Evolutionary conservation across 495 filamentous ascomycete species (phyloP), one percentile per base, ranked within the genome.

Genomic region (Rusavskia elegans): DNA sequence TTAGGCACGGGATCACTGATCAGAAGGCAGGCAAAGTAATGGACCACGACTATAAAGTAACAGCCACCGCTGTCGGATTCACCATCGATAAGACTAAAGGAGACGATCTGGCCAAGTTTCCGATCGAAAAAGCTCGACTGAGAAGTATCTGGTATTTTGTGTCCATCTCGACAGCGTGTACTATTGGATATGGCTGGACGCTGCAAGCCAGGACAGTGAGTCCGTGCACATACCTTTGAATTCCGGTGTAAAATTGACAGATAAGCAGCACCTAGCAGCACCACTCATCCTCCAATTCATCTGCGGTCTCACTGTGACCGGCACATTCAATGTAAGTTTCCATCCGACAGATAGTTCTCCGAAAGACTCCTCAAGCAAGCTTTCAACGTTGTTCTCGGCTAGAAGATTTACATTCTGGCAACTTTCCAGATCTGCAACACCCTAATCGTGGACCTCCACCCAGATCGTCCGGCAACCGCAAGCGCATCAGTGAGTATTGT

Each of bases 151-250:
- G 71, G 46, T 72, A 73, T 1, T 42, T 73, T 0, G 53, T 76
- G 14, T 40, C 57, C 1, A 16, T 73, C 0, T 71, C 69, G 11
- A 56, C 67, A 3, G 55, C 55, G 2, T 64, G 67, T 2, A 64
- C 71, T 10, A 67, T 77, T 30, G 68, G 67, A 3, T 82, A 75
- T 49, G 79, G 74, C 23, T 83, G 80, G 79, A 68, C 71, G 1
- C 55, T 82, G 0, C 60, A 77, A 20, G 59, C 59, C 20, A 63
- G 66, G 48, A 63, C 68, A 0, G 46, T 51, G 14, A 39, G 49
- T 8, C 17, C 10, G 4, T 36, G 20, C 35, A 11, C 32, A 10
- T 9, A 19, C 23, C 27, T 25, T 19, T 38, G 17, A 8, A 17
- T 27, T 21, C 1, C 41, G 19, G 2, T 42, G 35, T 9, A 16